A percentile compares a stretch with the other conserved stretches of the same genome.
phyloP scores from a whole-genome alignment of 352 stramenopile species.

The Phytophthora hybrid region DNA sequence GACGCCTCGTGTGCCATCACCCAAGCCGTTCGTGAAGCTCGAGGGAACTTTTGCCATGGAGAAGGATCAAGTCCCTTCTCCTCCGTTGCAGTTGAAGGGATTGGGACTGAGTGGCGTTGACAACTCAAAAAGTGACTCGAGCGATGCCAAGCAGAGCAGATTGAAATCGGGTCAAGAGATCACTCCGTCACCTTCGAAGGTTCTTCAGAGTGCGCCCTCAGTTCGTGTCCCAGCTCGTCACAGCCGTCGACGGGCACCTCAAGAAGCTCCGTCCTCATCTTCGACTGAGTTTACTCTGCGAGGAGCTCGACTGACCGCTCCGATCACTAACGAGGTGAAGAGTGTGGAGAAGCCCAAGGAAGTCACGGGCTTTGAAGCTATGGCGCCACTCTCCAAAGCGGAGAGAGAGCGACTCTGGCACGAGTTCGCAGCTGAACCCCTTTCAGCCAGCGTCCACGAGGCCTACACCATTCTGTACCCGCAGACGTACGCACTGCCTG shows the following conservation, averaged over 20 bases:
- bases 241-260: not conserved
- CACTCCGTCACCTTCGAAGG: not conserved
- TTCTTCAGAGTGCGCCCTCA: not conserved
- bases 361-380: conserved; percentile 17
- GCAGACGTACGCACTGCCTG: conserved; percentile 39
- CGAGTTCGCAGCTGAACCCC: conserved; percentile 43
- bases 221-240: not conserved
- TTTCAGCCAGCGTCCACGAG: conserved; percentile 58
- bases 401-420: conserved; percentile 55
- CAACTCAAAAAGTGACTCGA: not conserved
- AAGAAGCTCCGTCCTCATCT: not conserved
- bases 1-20: not conserved
- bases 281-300: conserved; percentile 20
- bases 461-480: conserved; percentile 72
- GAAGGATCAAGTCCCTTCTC: not conserved
- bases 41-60: not conserved
- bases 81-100: conserved; percentile 21
- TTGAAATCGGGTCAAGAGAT: not conserved
- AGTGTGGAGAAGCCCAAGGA: not conserved
- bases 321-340: conserved; percentile 4
- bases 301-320: conserved; percentile 20
- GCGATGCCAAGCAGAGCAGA: not conserved
- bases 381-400: conserved; percentile 39
- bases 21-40: conserved; percentile 32
- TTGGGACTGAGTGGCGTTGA: conserved; percentile 6